Conservation (phyloP, 768 basidiomycete genomes). For the Mycena sanguinolenta region DNA sequence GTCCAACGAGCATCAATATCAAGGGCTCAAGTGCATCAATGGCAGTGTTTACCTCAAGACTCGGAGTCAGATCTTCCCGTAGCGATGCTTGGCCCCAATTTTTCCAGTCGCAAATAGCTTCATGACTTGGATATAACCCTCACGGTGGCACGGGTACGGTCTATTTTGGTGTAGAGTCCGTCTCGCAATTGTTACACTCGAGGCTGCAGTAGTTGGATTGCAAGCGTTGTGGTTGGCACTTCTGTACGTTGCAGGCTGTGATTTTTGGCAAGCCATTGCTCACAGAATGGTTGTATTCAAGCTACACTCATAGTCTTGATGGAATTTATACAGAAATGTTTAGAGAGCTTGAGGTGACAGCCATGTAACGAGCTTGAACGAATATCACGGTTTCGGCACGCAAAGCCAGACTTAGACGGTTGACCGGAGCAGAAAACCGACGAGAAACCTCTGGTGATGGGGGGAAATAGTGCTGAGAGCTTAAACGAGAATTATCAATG, state of each 20-base stretch:
- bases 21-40: neutral
- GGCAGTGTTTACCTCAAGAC: neutral
- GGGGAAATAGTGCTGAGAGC: neutral
- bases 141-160: no score
- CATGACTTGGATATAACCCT: no score
- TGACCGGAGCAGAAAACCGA: neutral
- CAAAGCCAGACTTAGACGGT: neutral
- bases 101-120: no score
- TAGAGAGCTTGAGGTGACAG: neutral
- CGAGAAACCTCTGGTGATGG: neutral
- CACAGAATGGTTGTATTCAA: no score
- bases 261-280: neutral
- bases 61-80: neutral
- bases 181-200: neutral
- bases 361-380: neutral
- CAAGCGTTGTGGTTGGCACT: neutral
- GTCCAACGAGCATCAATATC: neutral
- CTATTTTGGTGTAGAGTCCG: no score
- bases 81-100: neutral
- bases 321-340: neutral
- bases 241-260: neutral
- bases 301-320: neutral
- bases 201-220: neutral
- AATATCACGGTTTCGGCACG: neutral
- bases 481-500: neutral